These are phyloP conservation scores for Lyophyllum atratum DNA, from an alignment of 768 basidiomycete species.

Conservation along the genomic window DNA sequence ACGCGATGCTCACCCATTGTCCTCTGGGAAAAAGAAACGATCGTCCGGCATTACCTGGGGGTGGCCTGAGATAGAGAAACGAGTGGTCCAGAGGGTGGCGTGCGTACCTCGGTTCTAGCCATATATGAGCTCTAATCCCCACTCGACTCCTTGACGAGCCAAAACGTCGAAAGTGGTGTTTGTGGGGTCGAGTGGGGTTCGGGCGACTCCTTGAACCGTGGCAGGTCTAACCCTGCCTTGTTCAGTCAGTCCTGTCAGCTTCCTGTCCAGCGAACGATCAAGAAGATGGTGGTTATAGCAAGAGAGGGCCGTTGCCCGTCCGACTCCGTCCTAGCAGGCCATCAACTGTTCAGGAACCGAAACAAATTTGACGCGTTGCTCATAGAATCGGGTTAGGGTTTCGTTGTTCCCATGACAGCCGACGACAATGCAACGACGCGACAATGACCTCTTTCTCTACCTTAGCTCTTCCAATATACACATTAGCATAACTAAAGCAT, in stretches of 20 bases:
- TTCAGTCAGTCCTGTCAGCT: not conserved
- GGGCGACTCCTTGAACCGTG: not conserved
- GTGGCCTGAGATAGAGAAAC: not conserved
- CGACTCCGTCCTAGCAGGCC: not conserved
- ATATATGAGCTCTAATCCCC: not conserved
- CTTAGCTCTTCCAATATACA: no score
- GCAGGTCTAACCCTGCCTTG: not conserved
- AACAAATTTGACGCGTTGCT: not conserved
- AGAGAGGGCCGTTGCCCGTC: not conserved
- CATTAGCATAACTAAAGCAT: no score
- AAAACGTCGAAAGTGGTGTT: conserved; percentile 1
- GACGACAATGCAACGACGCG: not conserved
- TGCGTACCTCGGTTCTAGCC: not conserved
- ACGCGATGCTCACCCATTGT: conserved; percentile 13
- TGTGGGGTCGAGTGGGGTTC: not conserved
- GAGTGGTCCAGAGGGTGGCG: not conserved
- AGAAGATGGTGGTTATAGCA: not conserved
- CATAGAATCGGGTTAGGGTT: conserved; percentile 16
- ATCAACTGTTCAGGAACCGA: not conserved
- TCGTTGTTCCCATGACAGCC: not conserved
- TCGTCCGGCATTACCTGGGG: not conserved
- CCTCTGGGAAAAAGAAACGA: not conserved
- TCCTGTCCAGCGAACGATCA: not conserved
- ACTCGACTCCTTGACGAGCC: not conserved
- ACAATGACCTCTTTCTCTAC: no score